These are phyloP conservation scores for Madurella fahalii DNA, from an alignment of 2,329 filamentous ascomycete species.

Conservation along the genomic window DNA sequence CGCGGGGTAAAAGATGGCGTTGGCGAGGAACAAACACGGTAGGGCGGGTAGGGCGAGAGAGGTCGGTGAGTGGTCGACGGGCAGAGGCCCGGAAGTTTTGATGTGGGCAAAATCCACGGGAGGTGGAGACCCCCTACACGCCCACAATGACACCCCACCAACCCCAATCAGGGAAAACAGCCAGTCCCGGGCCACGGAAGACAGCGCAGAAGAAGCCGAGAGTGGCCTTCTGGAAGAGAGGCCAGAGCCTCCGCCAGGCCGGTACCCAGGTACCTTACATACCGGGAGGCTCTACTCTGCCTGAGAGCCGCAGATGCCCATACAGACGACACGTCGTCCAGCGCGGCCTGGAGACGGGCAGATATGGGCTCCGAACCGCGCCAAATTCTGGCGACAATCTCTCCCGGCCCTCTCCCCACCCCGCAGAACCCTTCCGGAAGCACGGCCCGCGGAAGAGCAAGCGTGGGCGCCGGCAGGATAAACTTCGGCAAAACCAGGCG, in stretches of 20 bases:
- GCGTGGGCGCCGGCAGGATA: constrained; percentile 17
- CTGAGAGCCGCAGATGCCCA: constrained; percentile 10
- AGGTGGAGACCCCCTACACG: background rate
- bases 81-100: background rate
- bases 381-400: background rate
- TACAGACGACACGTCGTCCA: background rate
- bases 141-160: background rate
- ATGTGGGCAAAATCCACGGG: background rate
- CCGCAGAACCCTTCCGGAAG: constrained; percentile 12
- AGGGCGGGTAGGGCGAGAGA: background rate
- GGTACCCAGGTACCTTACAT: constrained; percentile 16
- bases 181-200: constrained; percentile 13
- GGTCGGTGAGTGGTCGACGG: background rate
- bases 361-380: background rate
- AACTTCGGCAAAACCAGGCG: constrained; percentile 18
- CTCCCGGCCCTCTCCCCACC: constrained; percentile 7
- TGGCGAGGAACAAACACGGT: background rate
- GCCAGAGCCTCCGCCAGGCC: background rate
- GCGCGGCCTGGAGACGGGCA: background rate
- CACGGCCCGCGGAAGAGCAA: constrained; percentile 16
- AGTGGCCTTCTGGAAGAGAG: constrained; percentile 11
- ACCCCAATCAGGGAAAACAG: constrained; percentile 10
- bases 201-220: constrained; percentile 12
- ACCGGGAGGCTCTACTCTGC: constrained; percentile 7
- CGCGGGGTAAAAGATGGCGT: constrained; percentile 21